Percentiles rank a stretch among this genome's conserved stretches.
Conservation (phyloP, 1,284 basidiomycete genomes). For the Apiotrichum siamense region DNA sequence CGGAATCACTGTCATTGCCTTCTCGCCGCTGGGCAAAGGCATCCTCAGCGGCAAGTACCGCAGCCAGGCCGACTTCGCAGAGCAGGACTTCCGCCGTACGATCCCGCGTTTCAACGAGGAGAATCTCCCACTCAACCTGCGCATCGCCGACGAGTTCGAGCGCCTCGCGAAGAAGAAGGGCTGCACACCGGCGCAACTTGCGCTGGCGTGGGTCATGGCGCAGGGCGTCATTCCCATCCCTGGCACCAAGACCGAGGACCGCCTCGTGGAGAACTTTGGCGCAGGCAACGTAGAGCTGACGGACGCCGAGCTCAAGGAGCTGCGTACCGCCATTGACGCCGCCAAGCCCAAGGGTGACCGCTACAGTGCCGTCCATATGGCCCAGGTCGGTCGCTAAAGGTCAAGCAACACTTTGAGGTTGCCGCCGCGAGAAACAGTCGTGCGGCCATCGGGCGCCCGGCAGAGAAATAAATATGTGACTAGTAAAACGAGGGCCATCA, state of each 20-base stretch:
- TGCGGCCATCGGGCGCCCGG: no score
- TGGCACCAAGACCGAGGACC: constrained; percentile 29
- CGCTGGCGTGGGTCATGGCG: constrained; percentile 48
- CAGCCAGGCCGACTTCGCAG: constrained; percentile 24
- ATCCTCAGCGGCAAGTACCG: constrained; percentile 37
- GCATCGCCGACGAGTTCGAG: constrained; percentile 30
- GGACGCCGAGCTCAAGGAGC: constrained; percentile 34
- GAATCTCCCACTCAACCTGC: constrained; percentile 42
- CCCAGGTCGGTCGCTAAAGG: constrained; percentile 11
- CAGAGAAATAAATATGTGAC: no score
- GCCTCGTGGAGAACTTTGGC: constrained; percentile 42
- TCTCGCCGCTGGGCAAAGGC: constrained; percentile 43
- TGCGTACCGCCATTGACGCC: constrained; percentile 31
- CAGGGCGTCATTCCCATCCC: constrained; percentile 48
- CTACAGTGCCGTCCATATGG: not conserved
- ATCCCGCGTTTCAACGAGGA: constrained; percentile 39
- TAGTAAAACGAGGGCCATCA: no score
- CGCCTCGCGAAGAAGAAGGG: constrained; percentile 37
- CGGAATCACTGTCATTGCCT: constrained; percentile 45
- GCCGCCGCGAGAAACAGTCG: no score
- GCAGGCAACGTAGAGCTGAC: constrained; percentile 29
- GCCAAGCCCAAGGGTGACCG: constrained; percentile 25
- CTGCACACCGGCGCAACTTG: constrained; percentile 43
- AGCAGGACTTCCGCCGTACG: constrained; percentile 32
- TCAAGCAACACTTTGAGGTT: no score